These are phyloP conservation scores for Fusarium sp. DNA, from an alignment of 2,329 filamentous ascomycete genomes.

Conservation along the genomic window DNA sequence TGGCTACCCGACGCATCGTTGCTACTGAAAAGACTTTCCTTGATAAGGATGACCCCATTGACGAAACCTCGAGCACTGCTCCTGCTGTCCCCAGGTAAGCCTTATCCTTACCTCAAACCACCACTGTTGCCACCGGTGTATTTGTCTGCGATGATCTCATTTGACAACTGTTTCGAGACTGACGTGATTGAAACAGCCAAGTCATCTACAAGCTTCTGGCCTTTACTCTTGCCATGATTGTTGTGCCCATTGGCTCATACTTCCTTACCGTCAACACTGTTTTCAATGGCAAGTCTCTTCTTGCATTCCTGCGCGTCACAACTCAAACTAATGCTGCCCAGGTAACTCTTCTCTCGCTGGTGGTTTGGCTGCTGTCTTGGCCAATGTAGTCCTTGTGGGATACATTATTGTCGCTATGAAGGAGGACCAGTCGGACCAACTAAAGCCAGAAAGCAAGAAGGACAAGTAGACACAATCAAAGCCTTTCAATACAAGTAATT, in stretches of 20 bases:
- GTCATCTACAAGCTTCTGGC: slow-evolving; percentile 91
- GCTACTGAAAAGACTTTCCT: slow-evolving; percentile 74
- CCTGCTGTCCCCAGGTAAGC: slow-evolving; percentile 85
- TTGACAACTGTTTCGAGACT: slow-evolving; percentile 1
- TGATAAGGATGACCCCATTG: slow-evolving; percentile 65
- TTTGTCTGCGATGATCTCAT: not conserved
- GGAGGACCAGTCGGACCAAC: slow-evolving; percentile 72
- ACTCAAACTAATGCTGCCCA: slow-evolving; percentile 51
- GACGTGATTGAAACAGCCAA: slow-evolving; percentile 61
- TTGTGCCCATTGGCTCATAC: slow-evolving; percentile 87
- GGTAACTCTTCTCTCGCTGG: slow-evolving; percentile 92
- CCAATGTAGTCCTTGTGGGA: slow-evolving; percentile 89
- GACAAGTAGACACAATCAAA: slow-evolving; percentile 50
- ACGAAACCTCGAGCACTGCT: slow-evolving; percentile 76
- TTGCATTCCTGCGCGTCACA: slow-evolving; percentile 1
- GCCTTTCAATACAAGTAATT: not conserved
- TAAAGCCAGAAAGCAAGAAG: slow-evolving; percentile 62
- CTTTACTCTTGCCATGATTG: slow-evolving; percentile 93
- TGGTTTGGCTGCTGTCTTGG: slow-evolving; percentile 84
- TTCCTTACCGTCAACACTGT: slow-evolving; percentile 81
- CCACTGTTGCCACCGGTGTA: slow-evolving; percentile 10
- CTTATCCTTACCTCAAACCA: slow-evolving; percentile 10
- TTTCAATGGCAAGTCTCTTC: slow-evolving; percentile 72
- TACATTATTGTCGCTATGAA: slow-evolving; percentile 93
- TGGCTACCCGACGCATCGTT: slow-evolving; percentile 77